Evolutionary conservation across 129 eudicot species (phyloP).

Genomic region (Solidago caesia): DNA sequence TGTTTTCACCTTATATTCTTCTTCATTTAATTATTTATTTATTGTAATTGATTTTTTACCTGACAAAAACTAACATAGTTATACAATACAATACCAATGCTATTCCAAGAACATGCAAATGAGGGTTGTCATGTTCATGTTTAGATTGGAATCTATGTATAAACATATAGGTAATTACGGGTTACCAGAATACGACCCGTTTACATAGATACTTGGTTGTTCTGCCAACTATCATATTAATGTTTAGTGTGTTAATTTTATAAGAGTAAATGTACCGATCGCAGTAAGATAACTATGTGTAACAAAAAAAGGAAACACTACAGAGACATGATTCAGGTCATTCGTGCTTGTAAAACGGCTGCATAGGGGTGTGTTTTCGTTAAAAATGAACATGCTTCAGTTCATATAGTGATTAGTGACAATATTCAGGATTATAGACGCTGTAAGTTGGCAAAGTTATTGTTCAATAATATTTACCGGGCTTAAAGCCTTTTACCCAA

Average conservation of each 20-base stretch:
- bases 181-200: not conserved
- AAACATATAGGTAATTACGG: not conserved
- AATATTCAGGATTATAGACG: slow-evolving; percentile 83
- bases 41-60: not conserved
- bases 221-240: not conserved
- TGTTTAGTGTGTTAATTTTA: not conserved
- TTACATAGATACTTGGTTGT: not conserved
- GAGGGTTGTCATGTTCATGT: no score
- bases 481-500: no score
- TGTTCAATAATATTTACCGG: slow-evolving; percentile 41
- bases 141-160: not conserved
- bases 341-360: slow-evolving; percentile 98
- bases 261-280: not conserved
- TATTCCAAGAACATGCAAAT: not conserved
- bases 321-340: slow-evolving; percentile 99
- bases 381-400: slow-evolving; percentile 94
- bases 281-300: no score
- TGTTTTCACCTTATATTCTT: not conserved
- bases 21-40: not conserved
- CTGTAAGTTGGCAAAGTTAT: slow-evolving; percentile 93
- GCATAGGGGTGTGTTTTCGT: slow-evolving; percentile 96
- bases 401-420: slow-evolving; percentile 86
- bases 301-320: slow-evolving; percentile 9
- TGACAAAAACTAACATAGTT: not conserved
- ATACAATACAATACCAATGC: not conserved